A percentile compares a stretch with the other conserved stretches of the same genome.
phyloP scores from a whole-genome alignment of 2,329 filamentous ascomycete genomes.

The Cordyceps cateniannulata region DNA sequence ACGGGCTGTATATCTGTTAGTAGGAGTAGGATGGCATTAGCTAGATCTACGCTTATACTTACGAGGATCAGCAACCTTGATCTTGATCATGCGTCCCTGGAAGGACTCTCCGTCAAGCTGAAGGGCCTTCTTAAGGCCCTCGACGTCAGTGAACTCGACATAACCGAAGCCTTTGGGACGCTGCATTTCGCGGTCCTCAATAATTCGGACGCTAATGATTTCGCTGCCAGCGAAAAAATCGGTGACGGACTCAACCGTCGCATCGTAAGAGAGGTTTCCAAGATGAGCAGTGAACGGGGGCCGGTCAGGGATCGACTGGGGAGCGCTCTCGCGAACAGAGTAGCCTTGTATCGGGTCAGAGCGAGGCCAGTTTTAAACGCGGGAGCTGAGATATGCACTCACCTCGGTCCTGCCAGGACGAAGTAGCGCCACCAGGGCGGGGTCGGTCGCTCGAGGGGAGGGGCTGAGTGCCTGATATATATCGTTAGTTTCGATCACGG shows the following conservation, averaged over 20 bases:
- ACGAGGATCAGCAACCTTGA: conserved; percentile 98
- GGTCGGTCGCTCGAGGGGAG: conserved; percentile 45
- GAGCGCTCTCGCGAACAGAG: conserved; percentile 65
- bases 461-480: conserved; percentile 46
- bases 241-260: conserved; percentile 72
- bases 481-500: background rate
- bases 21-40: background rate
- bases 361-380: background rate
- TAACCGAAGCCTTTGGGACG: conserved; percentile 98
- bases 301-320: conserved; percentile 69
- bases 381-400: conserved; percentile 15
- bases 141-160: conserved; percentile 82
- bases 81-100: conserved; percentile 81
- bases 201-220: conserved; percentile 86
- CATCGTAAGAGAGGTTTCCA: conserved; percentile 94
- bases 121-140: conserved; percentile 87
- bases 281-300: conserved; percentile 94
- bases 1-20: conserved; percentile 61
- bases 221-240: conserved; percentile 82
- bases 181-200: conserved; percentile 89
- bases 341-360: conserved; percentile 41
- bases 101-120: conserved; percentile 75
- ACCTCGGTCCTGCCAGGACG: conserved; percentile 40
- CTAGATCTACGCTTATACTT: conserved; percentile 33
- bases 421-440: conserved; percentile 28